Evolutionary conservation across 805 yeast species (phyloP).

Genomic region (Schwanniomyces yamadae): DNA sequence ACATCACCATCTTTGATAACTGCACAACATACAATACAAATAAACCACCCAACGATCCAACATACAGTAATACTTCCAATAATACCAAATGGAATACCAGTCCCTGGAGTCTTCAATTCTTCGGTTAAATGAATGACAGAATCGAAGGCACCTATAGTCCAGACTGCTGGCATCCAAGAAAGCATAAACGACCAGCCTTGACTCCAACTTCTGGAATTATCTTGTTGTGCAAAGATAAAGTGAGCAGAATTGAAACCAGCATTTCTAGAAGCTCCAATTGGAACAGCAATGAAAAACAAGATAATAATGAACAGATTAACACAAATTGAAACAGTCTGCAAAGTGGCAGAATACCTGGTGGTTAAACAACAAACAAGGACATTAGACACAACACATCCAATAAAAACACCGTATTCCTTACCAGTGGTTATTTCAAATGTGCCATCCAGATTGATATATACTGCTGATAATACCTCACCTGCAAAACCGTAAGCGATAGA

Average conservation of each 20-base stretch:
- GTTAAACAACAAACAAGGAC: conserved; percentile 54
- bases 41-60: conserved; percentile 56
- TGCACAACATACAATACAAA: conserved; percentile 53
- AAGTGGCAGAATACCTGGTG: conserved; percentile 52
- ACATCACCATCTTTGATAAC: conserved; percentile 50
- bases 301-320: conserved; percentile 53
- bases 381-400: conserved; percentile 56
- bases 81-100: conserved; percentile 66
- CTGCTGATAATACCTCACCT: conserved; percentile 56
- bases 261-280: conserved; percentile 49
- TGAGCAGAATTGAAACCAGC: conserved; percentile 22
- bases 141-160: conserved; percentile 77
- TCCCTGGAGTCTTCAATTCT: conserved; percentile 62
- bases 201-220: conserved; percentile 53
- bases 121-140: conserved; percentile 73
- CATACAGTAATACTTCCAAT: conserved; percentile 57
- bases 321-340: conserved; percentile 59
- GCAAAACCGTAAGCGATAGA: conserved; percentile 72
- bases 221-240: conserved; percentile 55
- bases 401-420: conserved; percentile 63
- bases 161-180: conserved; percentile 63
- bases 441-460: conserved; percentile 54
- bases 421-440: conserved; percentile 53
- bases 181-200: conserved; percentile 45
- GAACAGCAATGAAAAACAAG: conserved; percentile 61